A percentile compares a stretch with the other conserved stretches of the same genome.
Evolutionary conservation across 108 stramenopile species (phyloP).

Genomic region (Craspedostauros australis): DNA sequence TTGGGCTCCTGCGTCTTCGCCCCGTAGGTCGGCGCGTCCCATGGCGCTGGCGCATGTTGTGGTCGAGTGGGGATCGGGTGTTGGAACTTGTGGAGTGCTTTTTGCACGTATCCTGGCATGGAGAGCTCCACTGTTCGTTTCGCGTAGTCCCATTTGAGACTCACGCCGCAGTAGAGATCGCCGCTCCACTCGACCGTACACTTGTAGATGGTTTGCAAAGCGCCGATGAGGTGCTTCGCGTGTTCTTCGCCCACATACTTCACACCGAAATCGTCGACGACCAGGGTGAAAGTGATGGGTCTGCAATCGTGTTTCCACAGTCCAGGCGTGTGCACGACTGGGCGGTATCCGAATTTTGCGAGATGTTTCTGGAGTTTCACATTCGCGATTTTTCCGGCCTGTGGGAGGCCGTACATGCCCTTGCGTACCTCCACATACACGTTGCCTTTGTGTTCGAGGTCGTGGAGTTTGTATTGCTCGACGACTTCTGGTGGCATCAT

Average conservation of each 20-base stretch:
- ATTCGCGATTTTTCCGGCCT: conserved; percentile 35
- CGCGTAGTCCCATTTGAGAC: conserved; percentile 39
- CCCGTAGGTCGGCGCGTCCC: conserved; percentile 28
- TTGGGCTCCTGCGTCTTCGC: conserved; percentile 29
- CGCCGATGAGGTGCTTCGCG: conserved; percentile 30
- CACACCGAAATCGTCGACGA: conserved; percentile 50
- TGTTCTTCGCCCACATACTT: conserved; percentile 27
- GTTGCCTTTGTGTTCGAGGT: neutral
- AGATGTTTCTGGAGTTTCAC: conserved; percentile 12
- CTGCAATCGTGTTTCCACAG: conserved; percentile 25
- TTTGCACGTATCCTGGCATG: conserved; percentile 37
- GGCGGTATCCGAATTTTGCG: conserved; percentile 15
- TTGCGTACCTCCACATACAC: conserved; percentile 8
- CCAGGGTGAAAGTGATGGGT: conserved; percentile 27
- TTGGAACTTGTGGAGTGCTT: conserved; percentile 24
- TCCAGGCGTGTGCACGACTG: conserved; percentile 19
- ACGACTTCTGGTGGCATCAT: conserved; percentile 34
- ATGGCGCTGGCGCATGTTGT: conserved; percentile 33
- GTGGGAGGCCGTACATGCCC: conserved; percentile 52
- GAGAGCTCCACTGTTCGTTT: conserved; percentile 26
- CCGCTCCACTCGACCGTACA: conserved; percentile 21
- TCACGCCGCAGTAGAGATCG: conserved; percentile 23
- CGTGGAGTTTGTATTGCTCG: conserved; percentile 23
- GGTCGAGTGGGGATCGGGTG: conserved; percentile 23
- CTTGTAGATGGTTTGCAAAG: conserved; percentile 15